A percentile compares a stretch with the other conserved stretches of the same genome.
These are phyloP conservation scores for Rhynchosporium secalis DNA, from an alignment of 2,329 filamentous ascomycete species.

Conservation along the genomic window DNA sequence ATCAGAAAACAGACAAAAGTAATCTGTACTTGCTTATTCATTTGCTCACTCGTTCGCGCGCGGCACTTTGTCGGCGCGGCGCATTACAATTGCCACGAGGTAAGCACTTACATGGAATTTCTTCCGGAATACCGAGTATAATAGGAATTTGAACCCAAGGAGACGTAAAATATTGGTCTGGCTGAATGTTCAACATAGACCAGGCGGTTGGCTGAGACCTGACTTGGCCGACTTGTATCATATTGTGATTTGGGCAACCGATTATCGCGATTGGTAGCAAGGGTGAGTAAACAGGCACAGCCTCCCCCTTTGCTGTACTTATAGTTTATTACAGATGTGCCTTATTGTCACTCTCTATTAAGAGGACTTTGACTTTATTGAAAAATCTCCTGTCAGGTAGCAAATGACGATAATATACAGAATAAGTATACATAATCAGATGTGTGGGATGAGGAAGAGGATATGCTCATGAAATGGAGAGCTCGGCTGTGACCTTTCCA, in stretches of 20 bases:
- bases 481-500: too few species aligned
- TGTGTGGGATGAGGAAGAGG: neutral
- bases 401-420: neutral
- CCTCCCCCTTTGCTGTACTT: slow-evolving; percentile 6
- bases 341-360: neutral
- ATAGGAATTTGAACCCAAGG: neutral
- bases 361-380: neutral
- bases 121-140: neutral
- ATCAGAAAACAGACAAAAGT: slow-evolving; percentile 8
- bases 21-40: neutral
- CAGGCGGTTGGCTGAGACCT: neutral
- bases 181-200: neutral
- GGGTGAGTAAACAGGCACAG: slow-evolving; percentile 11
- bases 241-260: neutral
- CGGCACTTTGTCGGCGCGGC: slow-evolving; percentile 13
- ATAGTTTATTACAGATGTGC: slow-evolving; percentile 2
- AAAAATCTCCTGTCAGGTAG: neutral
- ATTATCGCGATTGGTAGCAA: slow-evolving; percentile 6
- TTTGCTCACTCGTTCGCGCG: neutral
- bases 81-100: slow-evolving; percentile 1
- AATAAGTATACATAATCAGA: neutral
- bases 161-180: slow-evolving; percentile 4
- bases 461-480: too few species aligned
- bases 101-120: neutral
- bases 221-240: slow-evolving; percentile 2